These are phyloP conservation scores for Phialophora expanda DNA, from an alignment of 2,329 filamentous ascomycete genomes.

Conservation along the genomic window DNA sequence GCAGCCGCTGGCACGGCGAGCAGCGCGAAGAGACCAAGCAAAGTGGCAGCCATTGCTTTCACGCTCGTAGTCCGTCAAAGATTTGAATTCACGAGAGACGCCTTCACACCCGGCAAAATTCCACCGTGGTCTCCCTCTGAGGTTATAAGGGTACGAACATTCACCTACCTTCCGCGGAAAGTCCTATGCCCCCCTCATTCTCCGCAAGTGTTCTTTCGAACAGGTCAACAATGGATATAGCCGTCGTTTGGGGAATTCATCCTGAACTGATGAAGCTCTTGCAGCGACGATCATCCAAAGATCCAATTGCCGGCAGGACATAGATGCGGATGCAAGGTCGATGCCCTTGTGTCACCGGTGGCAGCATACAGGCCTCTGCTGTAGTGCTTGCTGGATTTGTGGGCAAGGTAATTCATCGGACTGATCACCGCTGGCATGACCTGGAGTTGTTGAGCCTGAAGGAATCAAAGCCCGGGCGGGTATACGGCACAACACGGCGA, in stretches of 20 bases:
- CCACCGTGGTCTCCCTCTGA: slow-evolving; percentile 3
- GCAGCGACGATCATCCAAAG: slow-evolving; percentile 21
- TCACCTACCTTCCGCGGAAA: slow-evolving; percentile 8
- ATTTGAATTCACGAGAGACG: neutral
- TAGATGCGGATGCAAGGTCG: neutral
- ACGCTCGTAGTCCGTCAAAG: neutral
- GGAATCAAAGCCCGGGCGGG: neutral
- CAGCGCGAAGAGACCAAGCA: slow-evolving; percentile 19
- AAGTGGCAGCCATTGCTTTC: slow-evolving; percentile 22
- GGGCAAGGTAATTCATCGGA: neutral
- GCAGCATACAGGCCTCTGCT: neutral
- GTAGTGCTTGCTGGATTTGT: neutral
- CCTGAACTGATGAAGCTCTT: slow-evolving; percentile 3
- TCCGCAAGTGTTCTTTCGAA: slow-evolving; percentile 9
- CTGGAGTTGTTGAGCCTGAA: neutral
- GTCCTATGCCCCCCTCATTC: slow-evolving; percentile 8
- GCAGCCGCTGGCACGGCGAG: slow-evolving; percentile 24
- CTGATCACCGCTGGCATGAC: neutral
- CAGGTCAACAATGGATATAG: slow-evolving; percentile 14
- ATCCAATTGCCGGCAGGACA: slow-evolving; percentile 15
- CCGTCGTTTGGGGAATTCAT: slow-evolving; percentile 17
- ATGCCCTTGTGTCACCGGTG: neutral
- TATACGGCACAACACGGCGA: slow-evolving; percentile 5
- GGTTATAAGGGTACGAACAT: slow-evolving; percentile 1
- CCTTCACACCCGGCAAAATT: slow-evolving; percentile 8